phyloP scores from a whole-genome alignment of 2,329 filamentous ascomycete species.

The Ophiostoma tasmaniense region DNA sequence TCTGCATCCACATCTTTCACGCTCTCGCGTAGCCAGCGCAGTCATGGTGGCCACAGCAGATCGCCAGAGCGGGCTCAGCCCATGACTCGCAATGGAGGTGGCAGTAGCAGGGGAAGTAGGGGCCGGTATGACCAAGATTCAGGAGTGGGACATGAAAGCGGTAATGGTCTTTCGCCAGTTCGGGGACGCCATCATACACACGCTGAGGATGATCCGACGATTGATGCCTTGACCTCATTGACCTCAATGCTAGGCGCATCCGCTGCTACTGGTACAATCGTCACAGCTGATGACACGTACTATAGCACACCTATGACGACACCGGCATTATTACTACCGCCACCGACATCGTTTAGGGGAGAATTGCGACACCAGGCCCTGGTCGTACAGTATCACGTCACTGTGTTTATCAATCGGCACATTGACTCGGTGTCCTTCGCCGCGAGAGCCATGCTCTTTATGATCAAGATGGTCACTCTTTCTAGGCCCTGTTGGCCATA shows the following conservation, averaged over 20 bases:
- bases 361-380: constrained; percentile 29
- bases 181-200: not conserved
- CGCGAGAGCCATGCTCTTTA: constrained; percentile 54
- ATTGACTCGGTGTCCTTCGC: constrained; percentile 29
- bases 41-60: constrained; percentile 31
- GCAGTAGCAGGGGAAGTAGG: not conserved
- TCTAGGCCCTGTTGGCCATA: constrained; percentile 63
- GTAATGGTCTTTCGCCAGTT: constrained; percentile 10
- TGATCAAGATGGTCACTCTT: constrained; percentile 59
- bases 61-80: constrained; percentile 27
- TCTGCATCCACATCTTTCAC: constrained; percentile 29
- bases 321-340: constrained; percentile 37
- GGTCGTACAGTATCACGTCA: constrained; percentile 31
- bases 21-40: constrained; percentile 36
- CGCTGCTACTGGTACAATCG: not conserved
- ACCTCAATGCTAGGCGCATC: not conserved
- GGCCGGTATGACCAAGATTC: not conserved
- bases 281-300: not conserved
- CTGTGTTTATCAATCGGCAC: constrained; percentile 27
- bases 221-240: not conserved
- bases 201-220: not conserved
- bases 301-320: not conserved
- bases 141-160: not conserved
- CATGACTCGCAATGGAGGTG: not conserved
- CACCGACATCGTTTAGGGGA: constrained; percentile 33